A percentile compares a stretch with the other conserved stretches of the same genome.
phyloP scores from a whole-genome alignment of 371 early-diverging fungal species.

The Apophysomyces variabilis region DNA sequence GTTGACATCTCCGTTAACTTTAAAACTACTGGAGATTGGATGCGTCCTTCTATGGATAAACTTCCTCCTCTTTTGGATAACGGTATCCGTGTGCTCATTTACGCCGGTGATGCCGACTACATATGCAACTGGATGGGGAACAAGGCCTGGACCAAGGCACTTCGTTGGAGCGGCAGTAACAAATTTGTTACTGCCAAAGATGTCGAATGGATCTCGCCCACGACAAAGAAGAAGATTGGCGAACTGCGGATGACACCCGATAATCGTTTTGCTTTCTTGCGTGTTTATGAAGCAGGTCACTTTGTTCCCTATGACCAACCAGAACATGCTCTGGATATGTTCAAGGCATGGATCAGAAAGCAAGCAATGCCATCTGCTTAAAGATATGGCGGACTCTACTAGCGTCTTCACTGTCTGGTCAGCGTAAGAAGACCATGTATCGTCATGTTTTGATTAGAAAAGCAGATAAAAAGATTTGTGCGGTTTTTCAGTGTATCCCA shows the following conservation, averaged over 20 bases:
- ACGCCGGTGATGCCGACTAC: constrained; percentile 88
- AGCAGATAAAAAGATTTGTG: too few species aligned
- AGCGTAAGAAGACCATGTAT: too few species aligned
- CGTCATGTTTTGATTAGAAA: too few species aligned
- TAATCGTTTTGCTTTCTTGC: constrained; percentile 82
- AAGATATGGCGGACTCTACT: too few species aligned
- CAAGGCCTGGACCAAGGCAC: constrained; percentile 85
- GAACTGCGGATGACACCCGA: constrained; percentile 68
- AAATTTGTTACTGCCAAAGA: constrained; percentile 71
- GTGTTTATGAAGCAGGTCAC: constrained; percentile 92
- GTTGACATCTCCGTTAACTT: constrained; percentile 82
- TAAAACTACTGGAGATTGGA: constrained; percentile 86
- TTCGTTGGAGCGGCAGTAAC: constrained; percentile 82
- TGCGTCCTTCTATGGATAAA: constrained; percentile 80
- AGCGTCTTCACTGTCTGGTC: too few species aligned
- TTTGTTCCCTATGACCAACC: constrained; percentile 80
- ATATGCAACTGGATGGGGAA: constrained; percentile 95
- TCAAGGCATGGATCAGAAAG: constrained; percentile 60
- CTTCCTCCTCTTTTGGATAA: constrained; percentile 80
- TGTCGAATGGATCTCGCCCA: constrained; percentile 54
- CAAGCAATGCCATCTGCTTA: neutral
- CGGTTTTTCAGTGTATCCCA: too few species aligned
- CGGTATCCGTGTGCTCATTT: constrained; percentile 82
- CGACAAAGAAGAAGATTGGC: constrained; percentile 66
- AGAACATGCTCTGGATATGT: constrained; percentile 61